Evolutionary conservation across 306 rosid genomes (phyloP), one percentile per base, ranked within the genome.

Genomic region (Lithocarpus polystachyus): DNA sequence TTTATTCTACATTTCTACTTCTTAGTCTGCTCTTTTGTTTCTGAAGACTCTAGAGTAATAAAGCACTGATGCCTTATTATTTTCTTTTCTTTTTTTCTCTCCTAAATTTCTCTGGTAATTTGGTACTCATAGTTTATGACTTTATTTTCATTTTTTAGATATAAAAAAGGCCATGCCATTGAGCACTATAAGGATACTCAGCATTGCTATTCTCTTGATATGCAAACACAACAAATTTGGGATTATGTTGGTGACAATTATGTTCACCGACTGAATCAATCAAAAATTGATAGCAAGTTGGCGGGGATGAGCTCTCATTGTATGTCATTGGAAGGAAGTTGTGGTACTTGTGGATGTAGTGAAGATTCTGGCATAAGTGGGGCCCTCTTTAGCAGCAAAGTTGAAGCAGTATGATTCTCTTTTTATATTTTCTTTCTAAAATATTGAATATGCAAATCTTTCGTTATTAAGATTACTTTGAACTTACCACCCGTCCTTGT

Each of bases 161-260:
- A 95, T 81, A 95, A 90, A 78, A 98, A 93, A 87, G 92, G 97
- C n/a, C 98, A 95, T 89, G 99, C 98, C 72, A 85, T 91, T 73
- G 87, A 78, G 82, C 99, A 93, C 82, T 91, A 92, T 91, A 84
- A 89, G 82, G 93, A 90, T 77, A 87, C 95, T 56, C 91, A 91
- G 75, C 99, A 93, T 73, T 90, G 99, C 87, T 95, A 93, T 85
- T 90, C 98, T 82, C 99, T 95, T 85, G 96, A 95, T 82, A 85
- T 89, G 75, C 90, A 74, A 84, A 91, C 89, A 55, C 98, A 93
- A 75, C 97, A 91, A 91, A 95, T 95, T 82, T 95, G 98, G 98
- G 98, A 95, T 87, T 95, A 95, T 73, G 94, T 90, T 75, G 97
- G 98, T 70, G 97, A 91, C 80, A 86, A 59, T 77, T 95, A 90